Percentiles rank a stretch among this genome's conserved stretches.
Conservation (phyloP, 164 flowering plant genomes). For the Cinnamomum micranthum region DNA sequence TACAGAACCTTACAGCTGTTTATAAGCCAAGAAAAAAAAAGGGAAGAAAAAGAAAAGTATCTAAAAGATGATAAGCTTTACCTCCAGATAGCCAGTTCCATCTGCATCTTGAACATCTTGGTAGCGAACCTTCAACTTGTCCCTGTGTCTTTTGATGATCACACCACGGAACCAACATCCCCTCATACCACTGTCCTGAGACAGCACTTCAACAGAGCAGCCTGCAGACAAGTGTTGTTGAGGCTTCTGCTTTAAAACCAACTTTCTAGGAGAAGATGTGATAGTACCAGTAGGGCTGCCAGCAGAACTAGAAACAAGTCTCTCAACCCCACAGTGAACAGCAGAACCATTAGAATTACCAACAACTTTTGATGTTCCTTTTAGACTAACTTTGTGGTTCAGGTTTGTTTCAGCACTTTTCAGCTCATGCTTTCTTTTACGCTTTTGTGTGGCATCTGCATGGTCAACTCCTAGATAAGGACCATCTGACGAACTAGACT, state of each 20-base stretch:
- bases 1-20: no score
- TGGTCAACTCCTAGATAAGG: conserved; percentile 14
- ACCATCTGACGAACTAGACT: conserved; percentile 11
- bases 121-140: conserved; percentile 77
- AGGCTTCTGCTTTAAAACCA: conserved; percentile 11
- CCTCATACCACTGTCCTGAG: conserved; percentile 90
- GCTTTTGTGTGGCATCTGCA: conserved; percentile 18
- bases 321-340: conserved; percentile 9
- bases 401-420: conserved; percentile 18
- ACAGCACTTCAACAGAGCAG: conserved; percentile 71
- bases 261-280: conserved; percentile 15
- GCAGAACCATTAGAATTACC: conserved; percentile 8
- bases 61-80: conserved; percentile 13
- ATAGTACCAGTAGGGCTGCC: conserved; percentile 8
- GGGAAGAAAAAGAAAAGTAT: neutral
- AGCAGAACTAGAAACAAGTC: conserved; percentile 10
- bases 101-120: conserved; percentile 75
- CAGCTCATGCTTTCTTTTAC: conserved; percentile 38
- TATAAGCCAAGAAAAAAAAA: neutral
- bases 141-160: conserved; percentile 54
- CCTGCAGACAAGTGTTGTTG: conserved; percentile 35
- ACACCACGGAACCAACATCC: conserved; percentile 86
- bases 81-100: conserved; percentile 67
- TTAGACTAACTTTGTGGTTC: conserved; percentile 5
- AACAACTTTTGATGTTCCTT: conserved; percentile 11